Base-by-base conservation (phyloP, 805 yeast species). In the Metschnikowia continentalis region DNA sequence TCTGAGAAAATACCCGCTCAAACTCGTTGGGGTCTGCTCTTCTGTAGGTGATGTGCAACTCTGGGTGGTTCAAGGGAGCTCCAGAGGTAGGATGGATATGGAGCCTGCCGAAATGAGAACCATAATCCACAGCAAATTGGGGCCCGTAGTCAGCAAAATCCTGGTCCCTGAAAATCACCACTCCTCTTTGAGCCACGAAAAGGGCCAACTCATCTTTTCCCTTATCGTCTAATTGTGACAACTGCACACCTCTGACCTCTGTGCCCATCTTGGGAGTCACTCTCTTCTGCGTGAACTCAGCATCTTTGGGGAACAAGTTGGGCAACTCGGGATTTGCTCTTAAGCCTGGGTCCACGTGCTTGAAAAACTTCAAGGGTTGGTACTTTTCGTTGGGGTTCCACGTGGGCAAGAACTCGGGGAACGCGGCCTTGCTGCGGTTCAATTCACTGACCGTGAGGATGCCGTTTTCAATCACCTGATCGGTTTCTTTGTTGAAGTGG, bases 21-120 rank as follows among this genome's bases (percentile, higher is more conserved):
- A 58, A 58, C 47, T 56, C 58, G 7, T 32, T 37, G 7, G 58
- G 61, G 49, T 56, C 55, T 19, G 59, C 60, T 42, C 61, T 50
- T 45, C 61, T 48, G 55, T 56, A 58, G 22, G 58, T 56, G 36
- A 58, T 51, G 54, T 58, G 61, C 48, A 58, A 57, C 47, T 58
- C 61, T 6, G 61, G 58, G 49, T 58, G 61, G 49, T 54, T 66
- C 61, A 68, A 71, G 32, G 87, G 90, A 14, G 87, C 83, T 20
- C 90, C 90, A 10, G 87, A 80, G 11, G 88, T 82, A 43, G 89
- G 88, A 62, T 86, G 91, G 53, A 84, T 76, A 65, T 86, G 90
- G 53, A 82, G 74, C 35, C 83, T 82, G 33, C 92, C 91, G 63
- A 82, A 86, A 63, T 85, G 79, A 42, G 67, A 68, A 45, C 86